Base-by-base conservation (phyloP, 768 basidiomycete species). In the Boletales sp. region DNA sequence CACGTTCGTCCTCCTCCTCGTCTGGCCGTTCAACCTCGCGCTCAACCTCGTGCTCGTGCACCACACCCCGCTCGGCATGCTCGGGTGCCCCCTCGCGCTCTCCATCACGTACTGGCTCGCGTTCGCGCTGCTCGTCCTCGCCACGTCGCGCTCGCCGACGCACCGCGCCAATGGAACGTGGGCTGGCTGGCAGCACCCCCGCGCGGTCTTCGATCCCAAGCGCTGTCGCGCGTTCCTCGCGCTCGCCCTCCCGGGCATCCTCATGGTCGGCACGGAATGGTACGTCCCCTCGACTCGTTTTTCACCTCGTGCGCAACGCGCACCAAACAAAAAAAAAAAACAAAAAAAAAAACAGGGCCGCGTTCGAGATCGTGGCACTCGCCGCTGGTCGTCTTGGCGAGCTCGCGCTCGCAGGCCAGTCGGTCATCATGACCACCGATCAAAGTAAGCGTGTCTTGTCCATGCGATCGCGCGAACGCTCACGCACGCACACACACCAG, bases 181-280 rank as follows among this genome's bases (percentile, higher is more conserved):
- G 86, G 83, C 74, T 27, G 83, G 84, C 29, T 53, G 83, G 21
- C 75, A 77, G 47, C n/a, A n/a, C n/a, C 66, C 74, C 19, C 57
- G 58, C 1, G 61, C 68, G 3, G 77, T 77, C 11, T 53, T 87
- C 35, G 74, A 84, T 50, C 24, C 57, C 10, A 62, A 65, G 17
- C 76, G 80, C 54, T 87, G 86, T 54, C 52, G 71, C 34, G 60
- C 60, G 18, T 89, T 90, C 65, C 73, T 86, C 24, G 75, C 74
- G 45, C 75, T 90, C 38, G 87, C 86, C 0, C 57, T 89, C n/a
- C 86, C 87, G 0, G 88, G 87, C 0, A 86, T 90, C 39, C 58
- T 87, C 24, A 88, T 88, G 86, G 79, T 88, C 27, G 85, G 84
- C 18, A 87, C 86, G 4, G 88, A 90, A 71, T 90, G 87, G 87